Conservation (phyloP, 148 eudicot genomes). For the Mesembryanthemum crystallinum region DNA sequence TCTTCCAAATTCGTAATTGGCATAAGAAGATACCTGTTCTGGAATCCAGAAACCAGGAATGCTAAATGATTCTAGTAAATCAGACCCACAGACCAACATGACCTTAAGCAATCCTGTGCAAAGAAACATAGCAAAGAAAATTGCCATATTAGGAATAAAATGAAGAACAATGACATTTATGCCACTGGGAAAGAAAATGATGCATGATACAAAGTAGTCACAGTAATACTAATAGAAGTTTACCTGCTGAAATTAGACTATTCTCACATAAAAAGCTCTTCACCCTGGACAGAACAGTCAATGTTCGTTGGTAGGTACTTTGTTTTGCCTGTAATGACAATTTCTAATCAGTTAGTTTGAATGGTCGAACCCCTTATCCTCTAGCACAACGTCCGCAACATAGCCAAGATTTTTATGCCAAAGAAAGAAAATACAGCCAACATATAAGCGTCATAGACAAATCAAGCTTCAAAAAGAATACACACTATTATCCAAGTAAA, state of each 20-base stretch:
- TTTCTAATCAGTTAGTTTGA: background rate
- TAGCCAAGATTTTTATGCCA: background rate
- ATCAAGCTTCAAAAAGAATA: background rate
- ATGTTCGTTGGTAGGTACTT: constrained; percentile 64
- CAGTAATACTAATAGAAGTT: background rate
- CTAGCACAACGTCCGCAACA: background rate
- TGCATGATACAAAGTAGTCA: background rate
- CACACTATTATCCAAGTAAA: background rate
- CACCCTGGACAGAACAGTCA: constrained; percentile 80
- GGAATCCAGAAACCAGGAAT: constrained; percentile 83
- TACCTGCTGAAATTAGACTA: constrained; percentile 51
- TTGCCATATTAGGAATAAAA: background rate
- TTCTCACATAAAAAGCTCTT: constrained; percentile 39
- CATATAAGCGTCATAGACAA: background rate
- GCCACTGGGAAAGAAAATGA: background rate
- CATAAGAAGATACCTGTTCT: constrained; percentile 60
- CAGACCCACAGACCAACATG: constrained; percentile 96
- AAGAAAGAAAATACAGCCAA: background rate
- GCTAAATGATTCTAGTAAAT: constrained; percentile 78
- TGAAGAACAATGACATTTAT: background rate
- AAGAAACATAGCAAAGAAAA: constrained; percentile 11
- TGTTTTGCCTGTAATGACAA: constrained; percentile 62
- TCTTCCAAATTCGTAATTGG: background rate
- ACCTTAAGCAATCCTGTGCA: constrained; percentile 57
- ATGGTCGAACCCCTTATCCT: background rate